phyloP scores from a whole-genome alignment of 257 asterid genomes.

The Catharanthus roseus region DNA sequence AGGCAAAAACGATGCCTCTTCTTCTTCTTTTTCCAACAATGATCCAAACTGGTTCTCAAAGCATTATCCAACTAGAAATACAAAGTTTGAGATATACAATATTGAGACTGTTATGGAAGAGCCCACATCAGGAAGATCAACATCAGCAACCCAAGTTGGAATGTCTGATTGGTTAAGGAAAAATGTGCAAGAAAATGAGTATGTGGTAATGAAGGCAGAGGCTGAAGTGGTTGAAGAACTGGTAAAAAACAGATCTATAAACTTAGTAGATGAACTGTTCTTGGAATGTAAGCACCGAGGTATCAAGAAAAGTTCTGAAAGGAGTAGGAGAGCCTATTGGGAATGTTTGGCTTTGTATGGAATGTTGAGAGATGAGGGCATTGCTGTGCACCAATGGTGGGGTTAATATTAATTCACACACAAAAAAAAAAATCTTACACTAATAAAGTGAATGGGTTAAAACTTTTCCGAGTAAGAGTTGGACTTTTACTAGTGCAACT shows the following conservation, averaged over 20 bases:
- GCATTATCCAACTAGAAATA: constrained; percentile 38
- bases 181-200: constrained; percentile 53
- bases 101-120: constrained; percentile 28
- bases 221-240: constrained; percentile 71
- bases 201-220: constrained; percentile 83
- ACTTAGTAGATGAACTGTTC: constrained; percentile 67
- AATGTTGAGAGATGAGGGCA: constrained; percentile 62
- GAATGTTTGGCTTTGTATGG: constrained; percentile 80
- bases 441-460: no score
- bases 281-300: constrained; percentile 69
- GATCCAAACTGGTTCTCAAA: constrained; percentile 44
- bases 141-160: constrained; percentile 20
- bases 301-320: constrained; percentile 24
- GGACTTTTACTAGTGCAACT: no score
- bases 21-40: no score
- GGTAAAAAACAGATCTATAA: constrained; percentile 44
- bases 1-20: background rate
- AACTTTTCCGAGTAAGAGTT: no score
- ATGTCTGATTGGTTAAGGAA: constrained; percentile 49
- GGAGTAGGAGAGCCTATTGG: constrained; percentile 72
- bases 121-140: background rate
- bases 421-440: no score
- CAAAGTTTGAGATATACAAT: constrained; percentile 34
- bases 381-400: constrained; percentile 96
- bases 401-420: no score